Evolutionary conservation across 306 rosid species (phyloP), one percentile per base, ranked within the genome.

Genomic region (Cucurbita moschata): DNA sequence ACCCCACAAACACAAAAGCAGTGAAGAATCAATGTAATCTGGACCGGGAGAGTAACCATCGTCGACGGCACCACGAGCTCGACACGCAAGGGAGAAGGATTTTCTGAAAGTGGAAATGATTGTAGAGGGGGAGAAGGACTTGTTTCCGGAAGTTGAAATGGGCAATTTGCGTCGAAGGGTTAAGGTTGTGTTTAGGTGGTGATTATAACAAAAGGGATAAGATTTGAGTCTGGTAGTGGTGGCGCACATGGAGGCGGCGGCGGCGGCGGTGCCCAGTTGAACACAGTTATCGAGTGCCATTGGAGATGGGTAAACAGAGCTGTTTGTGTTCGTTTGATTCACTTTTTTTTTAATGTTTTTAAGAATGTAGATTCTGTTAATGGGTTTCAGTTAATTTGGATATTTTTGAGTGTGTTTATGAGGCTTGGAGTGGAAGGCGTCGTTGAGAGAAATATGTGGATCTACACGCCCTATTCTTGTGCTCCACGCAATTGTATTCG

Each of bases 41-140:
- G 54, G 14, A 62, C 16, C 7, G 69, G 23, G 10, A 5, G 50
- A 64, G 52, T 64, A 7, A 64, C 71, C 71, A 35, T 64, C 71
- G n/a, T 64, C 71, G 3, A 64, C 71, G 71, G 71, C 52, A 5
- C 71, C 71, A 44, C 71, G 71, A 18, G 71, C 71, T 42, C 40
- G 46, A 3, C 71, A 64, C 30, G 51, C 2, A 52, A 40, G 8
- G 14, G 71, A 10, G 71, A 6, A 3, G 35, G 15, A 6, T 42
- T 64, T 64, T 10, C 37, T 42, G 71, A 40, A 4, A 8, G 50
- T 16, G 50, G 69, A 30, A 30, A 30, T 30, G 35, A 3, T 30
- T 44, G 42, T 5, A 2, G 59, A 54, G 8, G 63, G 14, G 6
- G 16, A 23, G 43, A 6, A 60, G 43, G 18, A 8, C 1, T 10